A percentile compares a stretch with the other conserved stretches of the same genome.
Conservation (phyloP, 345 rosid species). For the Bretschneidera sinensis region DNA sequence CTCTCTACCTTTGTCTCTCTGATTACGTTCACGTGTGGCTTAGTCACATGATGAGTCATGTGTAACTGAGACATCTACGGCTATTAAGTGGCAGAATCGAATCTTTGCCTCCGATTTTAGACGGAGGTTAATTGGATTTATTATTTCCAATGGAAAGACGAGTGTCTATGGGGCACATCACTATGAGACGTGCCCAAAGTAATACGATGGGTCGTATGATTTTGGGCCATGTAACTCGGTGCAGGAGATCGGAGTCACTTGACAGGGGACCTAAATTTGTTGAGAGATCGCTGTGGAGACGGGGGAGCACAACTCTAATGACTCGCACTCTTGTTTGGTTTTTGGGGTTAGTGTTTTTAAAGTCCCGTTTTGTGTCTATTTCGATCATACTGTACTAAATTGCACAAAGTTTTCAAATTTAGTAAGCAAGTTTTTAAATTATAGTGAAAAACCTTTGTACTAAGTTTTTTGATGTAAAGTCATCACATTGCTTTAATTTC, state of each 20-base stretch:
- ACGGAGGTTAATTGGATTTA: too few relatives aligned
- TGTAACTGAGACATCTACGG: neutral
- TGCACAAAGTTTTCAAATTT: too few relatives aligned
- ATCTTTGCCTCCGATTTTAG: neutral
- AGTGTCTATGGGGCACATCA: neutral
- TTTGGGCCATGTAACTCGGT: neutral
- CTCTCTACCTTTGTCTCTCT: constrained; percentile 18
- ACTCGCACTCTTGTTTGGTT: too few relatives aligned
- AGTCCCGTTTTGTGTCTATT: neutral
- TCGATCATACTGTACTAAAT: too few relatives aligned
- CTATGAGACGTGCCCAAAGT: neutral
- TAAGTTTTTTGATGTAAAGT: too few relatives aligned
- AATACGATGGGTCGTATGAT: neutral
- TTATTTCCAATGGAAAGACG: neutral
- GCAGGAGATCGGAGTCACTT: neutral
- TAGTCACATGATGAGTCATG: neutral
- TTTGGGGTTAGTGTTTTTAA: too few relatives aligned
- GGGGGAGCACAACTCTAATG: too few relatives aligned
- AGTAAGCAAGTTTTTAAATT: neutral
- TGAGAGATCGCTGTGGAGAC: too few relatives aligned
- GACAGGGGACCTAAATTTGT: neutral
- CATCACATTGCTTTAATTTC: too few relatives aligned
- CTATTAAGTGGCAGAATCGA: neutral
- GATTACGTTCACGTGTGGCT: constrained; percentile 1
- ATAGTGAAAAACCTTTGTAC: neutral